A percentile compares a stretch with the other conserved stretches of the same genome.
These are phyloP conservation scores for Pseudotsuga menziesii DNA, from an alignment of 75 land plant genomes.

Conservation along the genomic window DNA sequence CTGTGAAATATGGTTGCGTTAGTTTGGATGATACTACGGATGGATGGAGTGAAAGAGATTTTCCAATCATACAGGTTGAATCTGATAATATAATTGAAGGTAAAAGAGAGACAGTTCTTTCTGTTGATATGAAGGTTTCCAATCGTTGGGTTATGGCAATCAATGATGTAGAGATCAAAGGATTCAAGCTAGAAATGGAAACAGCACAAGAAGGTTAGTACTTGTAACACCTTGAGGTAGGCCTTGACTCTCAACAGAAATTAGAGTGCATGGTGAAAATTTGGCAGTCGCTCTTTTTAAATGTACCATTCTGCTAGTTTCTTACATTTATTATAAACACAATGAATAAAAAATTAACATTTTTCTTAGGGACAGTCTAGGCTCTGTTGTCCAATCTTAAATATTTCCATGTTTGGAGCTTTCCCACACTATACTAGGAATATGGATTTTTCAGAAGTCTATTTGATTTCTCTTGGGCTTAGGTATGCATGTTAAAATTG, in stretches of 20 bases:
- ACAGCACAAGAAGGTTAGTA: conserved; percentile 11
- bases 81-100: conserved; percentile 28
- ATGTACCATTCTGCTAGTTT: background rate
- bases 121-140: conserved; percentile 49
- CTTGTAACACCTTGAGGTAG: background rate
- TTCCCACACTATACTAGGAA: background rate
- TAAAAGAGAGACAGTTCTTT: conserved; percentile 47
- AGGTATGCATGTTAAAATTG: background rate
- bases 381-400: background rate
- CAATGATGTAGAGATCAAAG: conserved; percentile 53
- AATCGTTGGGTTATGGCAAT: conserved; percentile 79
- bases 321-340: background rate
- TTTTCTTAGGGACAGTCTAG: background rate
- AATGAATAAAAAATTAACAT: background rate
- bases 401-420: background rate
- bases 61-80: conserved; percentile 49
- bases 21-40: conserved; percentile 18
- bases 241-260: background rate
- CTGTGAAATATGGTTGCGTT: conserved; percentile 61
- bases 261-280: background rate
- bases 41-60: conserved; percentile 51
- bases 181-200: conserved; percentile 42
- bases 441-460: background rate
- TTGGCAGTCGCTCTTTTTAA: background rate
- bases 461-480: background rate